A percentile compares a stretch with the other conserved stretches of the same genome.
Evolutionary conservation across 805 yeast genomes (phyloP).

Genomic region (Candida rishiriensis): DNA sequence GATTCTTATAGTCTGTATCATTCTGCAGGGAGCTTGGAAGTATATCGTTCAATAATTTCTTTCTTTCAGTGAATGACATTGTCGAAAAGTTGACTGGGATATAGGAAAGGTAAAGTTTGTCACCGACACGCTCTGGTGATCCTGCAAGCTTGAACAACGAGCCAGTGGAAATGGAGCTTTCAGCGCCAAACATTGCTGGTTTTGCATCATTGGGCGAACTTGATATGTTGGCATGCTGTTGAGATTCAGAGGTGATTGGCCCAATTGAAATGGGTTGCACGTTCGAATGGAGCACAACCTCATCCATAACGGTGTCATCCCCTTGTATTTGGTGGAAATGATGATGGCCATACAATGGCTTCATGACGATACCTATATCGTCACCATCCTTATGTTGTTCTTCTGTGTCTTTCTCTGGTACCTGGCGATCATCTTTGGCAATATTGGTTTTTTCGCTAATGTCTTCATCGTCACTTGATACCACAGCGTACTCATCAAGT

Average conservation of each 20-base stretch:
- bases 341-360: constrained; percentile 2
- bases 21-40: constrained; percentile 24
- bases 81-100: constrained; percentile 46
- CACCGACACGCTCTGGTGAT: constrained; percentile 34
- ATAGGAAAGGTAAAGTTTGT: constrained; percentile 38
- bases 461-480: constrained; percentile 6
- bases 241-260: too few species aligned
- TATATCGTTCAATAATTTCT: constrained; percentile 28
- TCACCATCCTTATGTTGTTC: background rate
- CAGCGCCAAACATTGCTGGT: background rate
- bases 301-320: constrained; percentile 11
- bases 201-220: background rate
- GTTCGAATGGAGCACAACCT: constrained; percentile 20
- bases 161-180: constrained; percentile 12
- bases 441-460: background rate
- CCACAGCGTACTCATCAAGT: constrained; percentile 7
- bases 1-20: constrained; percentile 28
- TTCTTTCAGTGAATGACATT: constrained; percentile 50
- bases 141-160: constrained; percentile 22
- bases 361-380: constrained; percentile 4
- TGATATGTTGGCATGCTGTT: background rate
- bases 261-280: constrained; percentile 28
- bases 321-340: background rate
- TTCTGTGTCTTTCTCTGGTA: background rate
- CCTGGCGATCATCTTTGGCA: background rate